Evolutionary conservation across 805 yeast species (phyloP), one percentile per base, ranked within the genome.

Genomic region (Candida tibetensis): DNA sequence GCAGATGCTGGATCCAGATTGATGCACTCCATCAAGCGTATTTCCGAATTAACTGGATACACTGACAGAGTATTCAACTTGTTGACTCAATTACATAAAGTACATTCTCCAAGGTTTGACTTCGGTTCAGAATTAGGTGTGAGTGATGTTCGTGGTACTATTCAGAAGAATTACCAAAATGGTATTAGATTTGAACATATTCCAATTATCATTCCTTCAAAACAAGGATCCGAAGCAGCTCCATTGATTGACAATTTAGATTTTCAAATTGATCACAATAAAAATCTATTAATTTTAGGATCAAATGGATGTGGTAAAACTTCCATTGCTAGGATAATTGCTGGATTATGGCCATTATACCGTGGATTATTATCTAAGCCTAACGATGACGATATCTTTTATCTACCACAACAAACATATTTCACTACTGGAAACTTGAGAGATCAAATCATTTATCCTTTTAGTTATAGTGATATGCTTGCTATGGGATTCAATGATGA

Each of bases 1-100:
- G 95, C 96, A 4, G 98, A 90, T 64, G 96, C 98, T 0, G 97
- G 97, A 4, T 84, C 95, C 10, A 73, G 96, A 48, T 74, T 90
- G 64, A 89, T 90, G 96, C 88, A 87, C 60, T 88, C 97, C 2
- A 85, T 89, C 48, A 90, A 90, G 58, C 96, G 89, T 60, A 75
- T 90, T 16, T 84, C 93, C n/a, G 90, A 82, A 58, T 72, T 90
- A 38, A 85, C 95, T 1, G 96, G 97, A 9, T 84, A 85, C 56
- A 87, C 96, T 0, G 91, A 87, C 51, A 68, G 96, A 47, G 84
- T 90, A 3, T 90, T 86, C 64, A 76, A 78, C 14, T 68, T 90
- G 36, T 66, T 90, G 38, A 71, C 84, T n/a, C 80, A 81, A 19
- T 68, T 90, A 42, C 96, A 90, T 62, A 77, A 85, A 53, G 91